Evolutionary conservation across 495 filamentous ascomycete species (phyloP).

Genomic region (Neurospora pannonica): DNA sequence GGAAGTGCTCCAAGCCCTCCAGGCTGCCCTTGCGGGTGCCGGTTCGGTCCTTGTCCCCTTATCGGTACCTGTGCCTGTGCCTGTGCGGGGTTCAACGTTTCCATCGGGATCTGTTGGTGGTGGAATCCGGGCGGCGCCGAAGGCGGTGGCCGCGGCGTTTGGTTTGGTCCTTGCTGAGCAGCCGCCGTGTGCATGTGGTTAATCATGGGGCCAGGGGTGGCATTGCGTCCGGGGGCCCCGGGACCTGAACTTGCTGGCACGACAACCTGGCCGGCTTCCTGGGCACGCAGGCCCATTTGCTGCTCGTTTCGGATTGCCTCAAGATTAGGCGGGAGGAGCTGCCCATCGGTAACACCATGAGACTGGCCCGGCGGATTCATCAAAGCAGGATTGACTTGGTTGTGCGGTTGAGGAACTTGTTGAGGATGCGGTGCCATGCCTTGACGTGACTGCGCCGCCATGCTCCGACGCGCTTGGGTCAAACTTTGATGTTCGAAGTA

Average conservation of each 20-base stretch:
- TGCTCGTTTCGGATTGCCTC: slow-evolving; percentile 42
- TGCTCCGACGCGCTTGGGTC: slow-evolving; percentile 13
- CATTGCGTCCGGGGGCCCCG: slow-evolving; percentile 33
- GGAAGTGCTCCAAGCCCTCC: slow-evolving; percentile 33
- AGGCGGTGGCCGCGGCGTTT: slow-evolving; percentile 26
- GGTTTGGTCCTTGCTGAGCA: slow-evolving; percentile 26
- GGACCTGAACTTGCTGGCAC: slow-evolving; percentile 39
- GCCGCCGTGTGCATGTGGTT: slow-evolving; percentile 20
- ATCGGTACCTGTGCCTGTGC: slow-evolving; percentile 24
- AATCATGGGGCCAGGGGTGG: slow-evolving; percentile 23
- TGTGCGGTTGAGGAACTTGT: slow-evolving; percentile 22
- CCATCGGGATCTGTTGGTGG: slow-evolving; percentile 31
- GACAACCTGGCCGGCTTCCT: slow-evolving; percentile 40
- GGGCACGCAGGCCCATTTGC: slow-evolving; percentile 33
- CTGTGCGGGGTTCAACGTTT: slow-evolving; percentile 18
- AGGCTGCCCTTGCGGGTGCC: slow-evolving; percentile 38
- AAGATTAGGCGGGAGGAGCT: slow-evolving; percentile 32
- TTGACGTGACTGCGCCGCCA: slow-evolving; percentile 11
- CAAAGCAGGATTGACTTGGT: slow-evolving; percentile 26
- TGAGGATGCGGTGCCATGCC: slow-evolving; percentile 15
- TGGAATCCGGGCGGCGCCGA: slow-evolving; percentile 25
- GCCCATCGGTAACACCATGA: slow-evolving; percentile 21
- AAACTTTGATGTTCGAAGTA: slow-evolving; percentile 30
- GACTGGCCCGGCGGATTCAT: slow-evolving; percentile 28
- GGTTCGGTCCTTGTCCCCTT: slow-evolving; percentile 20